Base-by-base conservation (phyloP, 495 filamentous ascomycete species). In the Aspergillus incahuasiensis region DNA sequence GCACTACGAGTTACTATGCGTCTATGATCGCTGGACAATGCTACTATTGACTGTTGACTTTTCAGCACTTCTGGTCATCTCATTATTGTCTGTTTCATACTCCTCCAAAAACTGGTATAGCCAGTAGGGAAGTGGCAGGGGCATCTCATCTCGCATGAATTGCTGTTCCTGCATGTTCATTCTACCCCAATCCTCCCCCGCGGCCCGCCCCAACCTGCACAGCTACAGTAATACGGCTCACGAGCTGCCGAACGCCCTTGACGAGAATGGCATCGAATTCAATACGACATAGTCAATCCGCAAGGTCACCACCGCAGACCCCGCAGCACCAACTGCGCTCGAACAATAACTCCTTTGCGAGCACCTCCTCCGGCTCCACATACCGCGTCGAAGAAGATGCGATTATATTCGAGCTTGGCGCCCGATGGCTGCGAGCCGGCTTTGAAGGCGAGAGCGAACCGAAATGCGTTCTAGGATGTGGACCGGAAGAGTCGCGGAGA, bases 331-430 rank as follows among this genome's bases (percentile, higher is more conserved):
- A 68, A 40, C 48, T 63, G 22, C 72, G 72, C 18, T 75, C 72
- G 32, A 66, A 65, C 34, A 69, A 73, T 50, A 70, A 64, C 9
- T 76, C 74, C 12, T 78, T 74, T 30, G 83, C 86, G 28, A 77
- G 82, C 49, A 90, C 86, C 8, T 90, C 89, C 0, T 87, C 89
- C 0, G 73, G 79, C 40, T 82, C 85, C 21, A 82, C 83, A 48
- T 84, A 88, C 43, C 89, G 91, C 38, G 82, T 82, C 53, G 88
- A 95, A 64, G 94, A 97, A 63, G 92, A 97, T 59, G 72, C 82
- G 6, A 63, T 97, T 12, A 78, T 98, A 45, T 76, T 96, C 42
- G 91, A 97, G 63, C 72, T 97, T 58, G 92, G 91, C 5, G 78
- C 86, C 5, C 79, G 92, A 46, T 87, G 84, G 72, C 64, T 98